A percentile compares a stretch with the other conserved stretches of the same genome.
Conservation (phyloP, 352 stramenopile genomes). For the Globisporangium carolinianum region DNA sequence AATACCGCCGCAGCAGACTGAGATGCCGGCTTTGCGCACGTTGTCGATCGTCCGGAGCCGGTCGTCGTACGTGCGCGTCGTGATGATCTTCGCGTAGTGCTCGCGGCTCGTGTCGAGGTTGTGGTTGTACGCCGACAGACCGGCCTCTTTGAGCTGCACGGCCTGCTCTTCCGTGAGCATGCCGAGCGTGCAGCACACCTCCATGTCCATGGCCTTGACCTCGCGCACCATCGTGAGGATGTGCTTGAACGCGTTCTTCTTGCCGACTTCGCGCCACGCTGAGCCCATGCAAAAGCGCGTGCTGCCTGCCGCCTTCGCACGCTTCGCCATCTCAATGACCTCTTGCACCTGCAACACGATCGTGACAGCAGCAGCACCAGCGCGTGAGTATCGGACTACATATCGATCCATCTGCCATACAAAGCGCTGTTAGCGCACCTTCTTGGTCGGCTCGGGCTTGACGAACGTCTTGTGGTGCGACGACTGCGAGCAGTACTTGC, state of each 20-base stretch:
- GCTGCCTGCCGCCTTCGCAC: conserved; percentile 94
- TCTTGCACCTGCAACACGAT: conserved; percentile 69
- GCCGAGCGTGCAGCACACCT: conserved; percentile 96
- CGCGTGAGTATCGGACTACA: not conserved
- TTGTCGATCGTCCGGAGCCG: conserved; percentile 95
- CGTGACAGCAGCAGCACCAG: not conserved
- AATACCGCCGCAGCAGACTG: conserved; percentile 96
- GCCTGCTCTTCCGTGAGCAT: conserved; percentile 96
- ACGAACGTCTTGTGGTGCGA: conserved; percentile 98
- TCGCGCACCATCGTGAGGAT: conserved; percentile 96
- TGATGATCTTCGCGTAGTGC: conserved; percentile 97
- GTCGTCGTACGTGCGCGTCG: conserved; percentile 95
- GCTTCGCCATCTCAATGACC: conserved; percentile 91
- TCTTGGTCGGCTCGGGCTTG: conserved; percentile 96
- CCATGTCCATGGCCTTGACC: conserved; percentile 88
- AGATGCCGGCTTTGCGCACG: conserved; percentile 96
- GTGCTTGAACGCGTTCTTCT: conserved; percentile 98
- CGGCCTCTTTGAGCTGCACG: conserved; percentile 95
- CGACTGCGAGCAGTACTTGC: conserved; percentile 96
- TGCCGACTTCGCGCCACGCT: conserved; percentile 96
- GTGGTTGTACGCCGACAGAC: conserved; percentile 97
- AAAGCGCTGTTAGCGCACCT: conserved; percentile 24
- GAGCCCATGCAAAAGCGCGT: conserved; percentile 98
- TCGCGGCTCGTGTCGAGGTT: conserved; percentile 97
- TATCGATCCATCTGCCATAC: no score